Evolutionary conservation across 768 basidiomycete species (phyloP), one percentile per base, ranked within the genome.

Genomic region (Phlebiopsis flavidoalba): DNA sequence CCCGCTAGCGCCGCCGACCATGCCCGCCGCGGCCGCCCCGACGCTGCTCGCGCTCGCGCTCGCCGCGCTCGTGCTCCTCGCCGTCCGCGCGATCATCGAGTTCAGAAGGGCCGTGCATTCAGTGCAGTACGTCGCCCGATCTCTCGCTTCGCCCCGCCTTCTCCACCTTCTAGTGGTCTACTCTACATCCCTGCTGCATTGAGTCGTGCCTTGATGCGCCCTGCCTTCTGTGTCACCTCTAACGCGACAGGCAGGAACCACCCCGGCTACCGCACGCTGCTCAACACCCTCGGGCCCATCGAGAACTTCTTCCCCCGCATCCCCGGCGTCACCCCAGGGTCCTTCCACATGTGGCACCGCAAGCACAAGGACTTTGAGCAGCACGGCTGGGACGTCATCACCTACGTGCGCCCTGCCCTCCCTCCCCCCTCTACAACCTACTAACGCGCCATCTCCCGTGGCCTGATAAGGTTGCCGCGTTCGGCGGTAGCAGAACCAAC

Each of bases 351-450:
- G 57, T 66, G 64, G 63, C 37, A 52, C 14, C 49, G 59, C 60
- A 70, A 70, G 53, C 61, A 67, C 61, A 43, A 54, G 36, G 66
- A 67, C 59, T 70, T 66, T 52, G 66, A 58, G 22, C 26, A 57
- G 46, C 49, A 53, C 21, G 66, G 66, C 22, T 61, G 60, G 63
- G 69, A 70, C 53, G 59, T 70, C 58, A 60, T 69, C 50, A 61
- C 66, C n/a, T 64, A 58, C 45, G 69, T 68, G 45, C 19, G 67
- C 63, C 21, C 10, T n/a, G 8, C 8, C 24, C 50, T 14, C 33
- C 50, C 24, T 7, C 24, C 3, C n/a, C 21, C 4, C 22, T 5
- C 24, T 51, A 11, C 24, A 11, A 8, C 17, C 10, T 2, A 10
- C 50, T 12, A 3, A 51, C n/a, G n/a, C 22, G 26, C 26, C 26